Evolutionary conservation across 164 flowering plant species (phyloP).

Genomic region (Euptelea pleiosperma): DNA sequence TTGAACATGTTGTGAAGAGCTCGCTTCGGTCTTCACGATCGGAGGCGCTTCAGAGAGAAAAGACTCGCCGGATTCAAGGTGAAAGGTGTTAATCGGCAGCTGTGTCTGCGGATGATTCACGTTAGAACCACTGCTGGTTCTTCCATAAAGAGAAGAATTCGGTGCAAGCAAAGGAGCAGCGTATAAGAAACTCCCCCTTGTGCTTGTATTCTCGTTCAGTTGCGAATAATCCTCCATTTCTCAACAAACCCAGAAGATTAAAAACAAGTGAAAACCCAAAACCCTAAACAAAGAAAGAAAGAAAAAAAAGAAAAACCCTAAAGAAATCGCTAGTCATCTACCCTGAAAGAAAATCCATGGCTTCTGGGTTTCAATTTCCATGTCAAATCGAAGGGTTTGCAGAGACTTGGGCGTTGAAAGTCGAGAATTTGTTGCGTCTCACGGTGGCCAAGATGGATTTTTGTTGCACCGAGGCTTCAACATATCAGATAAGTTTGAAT

Average conservation of each 20-base stretch:
- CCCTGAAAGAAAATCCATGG: no score
- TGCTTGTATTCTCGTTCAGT: slow-evolving; percentile 33
- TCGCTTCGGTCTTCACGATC: slow-evolving; percentile 49
- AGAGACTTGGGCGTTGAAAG: no score
- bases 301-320: not conserved
- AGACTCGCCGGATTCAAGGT: slow-evolving; percentile 36
- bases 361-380: no score
- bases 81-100: slow-evolving; percentile 28
- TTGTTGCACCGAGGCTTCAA: no score
- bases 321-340: not conserved
- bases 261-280: not conserved
- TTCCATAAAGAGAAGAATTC: no score
- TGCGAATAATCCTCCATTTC: slow-evolving; percentile 53
- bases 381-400: no score
- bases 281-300: slow-evolving; percentile 1
- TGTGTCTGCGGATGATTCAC: no score
- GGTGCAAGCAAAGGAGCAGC: slow-evolving; percentile 30
- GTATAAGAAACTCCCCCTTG: slow-evolving; percentile 53
- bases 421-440: no score
- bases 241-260: no score
- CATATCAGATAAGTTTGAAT: not conserved
- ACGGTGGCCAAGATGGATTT: slow-evolving; percentile 5
- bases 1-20: slow-evolving; percentile 26
- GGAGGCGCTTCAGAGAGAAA: slow-evolving; percentile 30
- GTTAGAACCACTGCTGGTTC: no score